Conservation (phyloP, 2,329 filamentous ascomycete genomes). For the Beauveria caledonica region DNA sequence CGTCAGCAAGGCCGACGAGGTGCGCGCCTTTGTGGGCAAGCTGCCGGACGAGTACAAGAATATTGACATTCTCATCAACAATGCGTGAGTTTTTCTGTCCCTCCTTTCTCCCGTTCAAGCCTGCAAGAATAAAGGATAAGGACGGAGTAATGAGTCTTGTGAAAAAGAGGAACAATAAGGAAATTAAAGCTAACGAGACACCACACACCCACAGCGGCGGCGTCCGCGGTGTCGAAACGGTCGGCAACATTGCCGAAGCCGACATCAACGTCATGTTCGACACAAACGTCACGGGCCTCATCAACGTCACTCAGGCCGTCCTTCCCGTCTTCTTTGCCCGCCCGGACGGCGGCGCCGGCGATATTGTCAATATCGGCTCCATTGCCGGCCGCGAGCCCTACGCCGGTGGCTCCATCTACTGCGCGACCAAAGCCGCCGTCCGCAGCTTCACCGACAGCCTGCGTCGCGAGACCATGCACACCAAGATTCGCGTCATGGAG, state of each 20-base stretch:
- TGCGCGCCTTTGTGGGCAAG: constrained; percentile 61
- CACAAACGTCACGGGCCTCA: constrained; percentile 90
- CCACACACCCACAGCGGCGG: constrained; percentile 53
- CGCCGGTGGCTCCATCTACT: constrained; percentile 81
- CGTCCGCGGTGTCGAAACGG: constrained; percentile 79
- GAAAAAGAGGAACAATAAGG: not conserved
- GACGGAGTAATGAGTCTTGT: not conserved
- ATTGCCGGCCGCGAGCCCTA: constrained; percentile 89
- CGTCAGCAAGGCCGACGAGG: constrained; percentile 69
- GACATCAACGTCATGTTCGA: constrained; percentile 84
- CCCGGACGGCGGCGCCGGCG: constrained; percentile 68
- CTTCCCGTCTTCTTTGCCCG: constrained; percentile 73
- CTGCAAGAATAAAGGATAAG: no score
- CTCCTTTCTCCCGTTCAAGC: not conserved
- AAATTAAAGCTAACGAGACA: constrained; percentile 10
- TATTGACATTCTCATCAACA: constrained; percentile 88
- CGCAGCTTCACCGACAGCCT: constrained; percentile 76
- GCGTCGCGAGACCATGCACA: constrained; percentile 74
- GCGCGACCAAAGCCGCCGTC: constrained; percentile 84
- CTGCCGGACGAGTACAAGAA: constrained; percentile 77
- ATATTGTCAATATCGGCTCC: constrained; percentile 91
- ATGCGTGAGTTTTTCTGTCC: constrained; percentile 56
- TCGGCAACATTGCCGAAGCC: constrained; percentile 70
- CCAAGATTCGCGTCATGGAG: constrained; percentile 74
- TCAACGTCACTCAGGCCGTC: constrained; percentile 93